Evolutionary conservation across 1,284 basidiomycete genomes (phyloP).

Genomic region (Marasmius oreades): DNA sequence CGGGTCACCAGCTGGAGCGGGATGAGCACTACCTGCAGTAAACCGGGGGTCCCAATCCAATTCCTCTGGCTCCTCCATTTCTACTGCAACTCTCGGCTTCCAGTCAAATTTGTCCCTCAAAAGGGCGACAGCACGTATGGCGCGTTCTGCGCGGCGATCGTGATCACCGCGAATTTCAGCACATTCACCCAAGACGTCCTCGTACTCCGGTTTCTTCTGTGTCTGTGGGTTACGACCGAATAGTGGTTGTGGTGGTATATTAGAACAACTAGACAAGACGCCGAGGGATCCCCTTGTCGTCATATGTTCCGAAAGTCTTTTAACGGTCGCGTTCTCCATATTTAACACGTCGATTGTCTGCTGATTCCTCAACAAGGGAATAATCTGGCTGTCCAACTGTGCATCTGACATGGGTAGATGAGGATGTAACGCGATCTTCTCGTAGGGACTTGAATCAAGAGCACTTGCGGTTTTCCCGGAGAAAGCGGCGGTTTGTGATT

Average conservation of each 20-base stretch:
- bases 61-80: slow-evolving; percentile 73
- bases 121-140: slow-evolving; percentile 67
- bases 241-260: slow-evolving; percentile 20
- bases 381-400: slow-evolving; percentile 67
- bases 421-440: slow-evolving; percentile 66
- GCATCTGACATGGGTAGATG: slow-evolving; percentile 50
- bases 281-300: slow-evolving; percentile 55
- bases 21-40: not conserved
- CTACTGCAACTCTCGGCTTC: slow-evolving; percentile 68
- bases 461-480: slow-evolving; percentile 12
- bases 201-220: slow-evolving; percentile 40
- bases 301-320: slow-evolving; percentile 65
- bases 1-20: not conserved
- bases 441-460: slow-evolving; percentile 41
- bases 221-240: slow-evolving; percentile 7
- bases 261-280: slow-evolving; percentile 34
- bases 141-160: slow-evolving; percentile 67
- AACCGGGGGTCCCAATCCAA: slow-evolving; percentile 59
- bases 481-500: not conserved
- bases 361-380: slow-evolving; percentile 68
- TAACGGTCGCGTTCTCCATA: slow-evolving; percentile 65
- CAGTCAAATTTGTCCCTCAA: slow-evolving; percentile 74
- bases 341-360: slow-evolving; percentile 71
- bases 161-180: slow-evolving; percentile 62
- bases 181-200: slow-evolving; percentile 64